Base-by-base conservation (phyloP, 306 rosid species). In the Vachellia collinsii region DNA sequence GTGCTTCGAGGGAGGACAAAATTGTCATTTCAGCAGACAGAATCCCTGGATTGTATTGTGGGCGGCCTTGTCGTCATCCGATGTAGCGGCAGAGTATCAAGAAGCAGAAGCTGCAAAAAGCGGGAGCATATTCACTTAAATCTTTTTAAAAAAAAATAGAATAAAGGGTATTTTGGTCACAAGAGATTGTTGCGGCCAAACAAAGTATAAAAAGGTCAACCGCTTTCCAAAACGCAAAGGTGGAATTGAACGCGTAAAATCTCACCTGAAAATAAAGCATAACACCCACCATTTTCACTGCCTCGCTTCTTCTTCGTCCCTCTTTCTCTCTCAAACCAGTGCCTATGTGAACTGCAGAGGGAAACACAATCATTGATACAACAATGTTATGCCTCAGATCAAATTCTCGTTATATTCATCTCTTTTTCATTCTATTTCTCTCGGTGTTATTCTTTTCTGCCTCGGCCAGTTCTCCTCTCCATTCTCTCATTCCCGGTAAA, bases 331-430 rank as follows among this genome's bases (percentile, higher is more conserved):
- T n/a, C n/a, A 47, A 77, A 44, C 23, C 61, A 69, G 50, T 36
- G 65, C 14, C 37, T 34, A 17, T 23, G 68, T 44, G 75, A 43
- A 43, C 42, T 8, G 14, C 8, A 11, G 68, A 34, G 11, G 53
- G 36, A 74, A 61, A 44, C 48, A 22, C 44, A 38, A 13, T 14
- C 80, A 79, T 76, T 16, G 79, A 29, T 82, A 85, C 25, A 82
- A 85, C 39, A 17, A 88, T 91, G 92, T 17, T 70, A 3, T 37
- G 70, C 48, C 47, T 79, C 42, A 70, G 73, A 78, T 80, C 88
- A 44, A 77, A 46, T 66, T 64, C 70, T 6, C 17, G 58, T 17
- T 39, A 79, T 68, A 51, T 71, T 8, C 75, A 83, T 71, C 80
- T 85, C 42, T 34, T 75, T 36, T 17, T 78, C 58, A 69, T 12